A percentile compares a stretch with the other conserved stretches of the same genome.
These are phyloP conservation scores for Ichthyophthirius multifiliis DNA, from an alignment of 169 alveolate genomes.

Conservation along the genomic window DNA sequence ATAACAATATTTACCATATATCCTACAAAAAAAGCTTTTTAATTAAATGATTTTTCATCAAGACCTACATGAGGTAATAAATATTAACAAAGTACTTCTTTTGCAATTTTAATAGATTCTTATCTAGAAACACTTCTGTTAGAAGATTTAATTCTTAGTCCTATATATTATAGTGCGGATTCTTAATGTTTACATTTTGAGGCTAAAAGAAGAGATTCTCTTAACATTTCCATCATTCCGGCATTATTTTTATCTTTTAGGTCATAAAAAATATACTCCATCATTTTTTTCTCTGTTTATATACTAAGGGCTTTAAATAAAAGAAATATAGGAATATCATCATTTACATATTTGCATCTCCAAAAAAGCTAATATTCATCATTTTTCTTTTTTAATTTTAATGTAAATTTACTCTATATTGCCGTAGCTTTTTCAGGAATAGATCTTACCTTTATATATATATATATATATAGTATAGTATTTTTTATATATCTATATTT, in stretches of 20 bases:
- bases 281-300: constrained; percentile 84
- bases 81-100: constrained; percentile 93
- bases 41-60: constrained; percentile 89
- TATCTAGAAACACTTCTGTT: constrained; percentile 63
- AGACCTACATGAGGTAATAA: constrained; percentile 99
- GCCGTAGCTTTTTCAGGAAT: constrained; percentile 36
- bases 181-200: constrained; percentile 93
- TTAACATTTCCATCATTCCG: constrained; percentile 90
- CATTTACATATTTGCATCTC: constrained; percentile 94
- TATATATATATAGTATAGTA: too few species aligned
- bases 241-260: constrained; percentile 91
- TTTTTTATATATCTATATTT: background rate
- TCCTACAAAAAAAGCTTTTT: constrained; percentile 98
- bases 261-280: constrained; percentile 89
- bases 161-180: constrained; percentile 90
- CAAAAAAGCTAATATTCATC: constrained; percentile 95
- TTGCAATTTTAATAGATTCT: constrained; percentile 93
- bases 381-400: constrained; percentile 67
- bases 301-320: constrained; percentile 97
- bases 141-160: constrained; percentile 95
- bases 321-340: constrained; percentile 95
- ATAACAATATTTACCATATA: constrained; percentile 92
- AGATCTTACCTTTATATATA: constrained; percentile 38
- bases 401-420: constrained; percentile 55
- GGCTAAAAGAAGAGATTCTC: constrained; percentile 96